Percentiles rank a stretch among this genome's conserved stretches.
phyloP scores from a whole-genome alignment of 345 rosid genomes.

The Ceriops zippeliana region DNA sequence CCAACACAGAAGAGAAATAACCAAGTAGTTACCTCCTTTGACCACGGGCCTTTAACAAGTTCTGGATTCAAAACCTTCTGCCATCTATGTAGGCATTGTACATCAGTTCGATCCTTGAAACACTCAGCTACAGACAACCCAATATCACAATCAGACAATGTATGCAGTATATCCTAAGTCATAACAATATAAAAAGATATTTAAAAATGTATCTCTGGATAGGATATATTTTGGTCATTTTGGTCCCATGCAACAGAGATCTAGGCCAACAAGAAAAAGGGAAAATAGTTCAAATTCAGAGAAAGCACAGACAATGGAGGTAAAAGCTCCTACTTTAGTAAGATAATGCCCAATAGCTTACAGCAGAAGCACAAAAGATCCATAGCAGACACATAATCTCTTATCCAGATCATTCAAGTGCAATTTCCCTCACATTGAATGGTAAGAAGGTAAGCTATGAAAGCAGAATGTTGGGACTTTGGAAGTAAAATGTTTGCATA shows the following conservation, averaged over 20 bases:
- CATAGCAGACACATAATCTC: no score
- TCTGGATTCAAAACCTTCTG: constrained; percentile 99
- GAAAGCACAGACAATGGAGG: not conserved
- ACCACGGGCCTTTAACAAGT: constrained; percentile 99
- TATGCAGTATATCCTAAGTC: not conserved
- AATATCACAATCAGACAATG: constrained; percentile 30
- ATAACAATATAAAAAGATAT: not conserved
- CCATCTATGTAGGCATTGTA: constrained; percentile 99
- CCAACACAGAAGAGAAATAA: constrained; percentile 2
- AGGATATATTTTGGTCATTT: no score
- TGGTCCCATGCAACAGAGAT: not conserved
- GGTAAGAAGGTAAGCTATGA: no score
- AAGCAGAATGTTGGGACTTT: no score
- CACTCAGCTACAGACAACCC: constrained; percentile 72
- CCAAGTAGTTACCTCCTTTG: constrained; percentile 71
- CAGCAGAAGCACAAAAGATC: not conserved
- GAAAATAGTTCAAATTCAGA: not conserved
- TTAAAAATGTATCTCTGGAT: not conserved
- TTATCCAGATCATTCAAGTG: no score
- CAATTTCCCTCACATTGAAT: no score
- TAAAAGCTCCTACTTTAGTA: not conserved
- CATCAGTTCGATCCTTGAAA: constrained; percentile 99
- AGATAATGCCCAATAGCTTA: not conserved
- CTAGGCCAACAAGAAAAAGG: not conserved
- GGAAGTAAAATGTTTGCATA: not conserved